Conservation (phyloP, 2,329 filamentous ascomycete genomes). For the Hypoxylon rubiginosum region DNA sequence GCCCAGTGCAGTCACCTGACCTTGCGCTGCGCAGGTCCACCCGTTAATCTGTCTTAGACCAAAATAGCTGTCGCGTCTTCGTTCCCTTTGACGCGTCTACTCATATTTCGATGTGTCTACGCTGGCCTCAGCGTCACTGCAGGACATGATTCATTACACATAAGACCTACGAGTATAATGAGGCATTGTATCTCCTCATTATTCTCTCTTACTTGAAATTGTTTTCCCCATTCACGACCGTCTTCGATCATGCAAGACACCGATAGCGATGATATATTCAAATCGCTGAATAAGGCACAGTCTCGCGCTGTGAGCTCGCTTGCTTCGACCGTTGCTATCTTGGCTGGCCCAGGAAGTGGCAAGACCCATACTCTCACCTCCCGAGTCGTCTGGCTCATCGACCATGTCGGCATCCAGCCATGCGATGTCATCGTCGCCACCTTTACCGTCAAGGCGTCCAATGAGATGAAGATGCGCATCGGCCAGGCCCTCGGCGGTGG, state of each 20-base stretch:
- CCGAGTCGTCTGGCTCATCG: conserved; percentile 89
- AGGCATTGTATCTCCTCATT: conserved; percentile 3
- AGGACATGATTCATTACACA: background rate
- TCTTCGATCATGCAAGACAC: conserved; percentile 43
- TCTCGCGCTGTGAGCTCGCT: conserved; percentile 67
- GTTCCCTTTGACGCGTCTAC: conserved; percentile 23
- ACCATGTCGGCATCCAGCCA: conserved; percentile 78
- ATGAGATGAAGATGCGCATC: conserved; percentile 93
- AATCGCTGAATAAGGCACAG: conserved; percentile 68
- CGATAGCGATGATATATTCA: conserved; percentile 55
- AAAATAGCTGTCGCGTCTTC: conserved; percentile 30
- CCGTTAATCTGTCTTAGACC: background rate
- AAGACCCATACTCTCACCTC: conserved; percentile 97
- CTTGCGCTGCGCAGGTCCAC: conserved; percentile 19
- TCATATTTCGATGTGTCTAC: no score
- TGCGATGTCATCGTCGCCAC: conserved; percentile 95
- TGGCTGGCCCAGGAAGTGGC: conserved; percentile 78
- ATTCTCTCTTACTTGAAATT: background rate
- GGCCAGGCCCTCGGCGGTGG: conserved; percentile 83
- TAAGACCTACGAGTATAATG: background rate
- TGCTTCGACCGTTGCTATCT: conserved; percentile 71
- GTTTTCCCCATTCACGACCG: conserved; percentile 18
- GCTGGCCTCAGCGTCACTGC: background rate
- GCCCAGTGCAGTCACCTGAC: conserved; percentile 31
- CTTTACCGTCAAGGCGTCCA: conserved; percentile 95